These are phyloP conservation scores for Nowakowskiella sp. DNA, from an alignment of 192 early-diverging fungal species.

Conservation along the genomic window DNA sequence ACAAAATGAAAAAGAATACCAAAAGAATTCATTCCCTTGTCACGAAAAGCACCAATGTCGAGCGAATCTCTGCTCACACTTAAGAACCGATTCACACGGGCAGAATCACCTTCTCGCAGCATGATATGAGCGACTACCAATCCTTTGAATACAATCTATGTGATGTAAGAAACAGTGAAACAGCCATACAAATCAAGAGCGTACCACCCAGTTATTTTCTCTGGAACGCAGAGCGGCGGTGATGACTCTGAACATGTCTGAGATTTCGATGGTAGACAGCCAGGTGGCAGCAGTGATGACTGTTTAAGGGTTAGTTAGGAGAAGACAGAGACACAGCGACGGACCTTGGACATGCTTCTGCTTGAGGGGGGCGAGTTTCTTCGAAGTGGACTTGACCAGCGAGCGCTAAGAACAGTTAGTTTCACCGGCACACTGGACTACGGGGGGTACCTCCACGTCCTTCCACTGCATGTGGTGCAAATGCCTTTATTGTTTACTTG, in stretches of 20 bases:
- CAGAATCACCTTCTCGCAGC: constrained; percentile 58
- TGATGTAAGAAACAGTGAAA: background rate
- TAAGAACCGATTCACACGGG: constrained; percentile 52
- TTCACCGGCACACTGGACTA: no score
- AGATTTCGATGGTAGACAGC: constrained; percentile 28
- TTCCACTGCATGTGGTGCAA: no score
- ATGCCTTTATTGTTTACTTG: no score
- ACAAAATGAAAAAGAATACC: constrained; percentile 10
- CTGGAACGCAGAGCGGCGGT: constrained; percentile 34
- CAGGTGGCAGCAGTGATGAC: constrained; percentile 31
- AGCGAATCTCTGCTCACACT: constrained; percentile 36
- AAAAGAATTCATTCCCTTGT: constrained; percentile 33
- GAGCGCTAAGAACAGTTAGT: no score
- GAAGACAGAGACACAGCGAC: constrained; percentile 1
- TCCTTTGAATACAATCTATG: constrained; percentile 64
- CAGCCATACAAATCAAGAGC: background rate
- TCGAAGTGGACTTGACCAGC: constrained; percentile 37
- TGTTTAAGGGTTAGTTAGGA: constrained; percentile 1
- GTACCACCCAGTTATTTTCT: constrained; percentile 60
- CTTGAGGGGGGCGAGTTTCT: constrained; percentile 41
- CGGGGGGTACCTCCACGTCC: no score
- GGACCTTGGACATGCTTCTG: constrained; percentile 41
- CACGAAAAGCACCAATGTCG: constrained; percentile 40
- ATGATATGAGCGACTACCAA: constrained; percentile 65
- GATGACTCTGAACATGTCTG: constrained; percentile 41